phyloP scores from a whole-genome alignment of 2,329 filamentous ascomycete genomes.

The Pseudocercospora cruenta region DNA sequence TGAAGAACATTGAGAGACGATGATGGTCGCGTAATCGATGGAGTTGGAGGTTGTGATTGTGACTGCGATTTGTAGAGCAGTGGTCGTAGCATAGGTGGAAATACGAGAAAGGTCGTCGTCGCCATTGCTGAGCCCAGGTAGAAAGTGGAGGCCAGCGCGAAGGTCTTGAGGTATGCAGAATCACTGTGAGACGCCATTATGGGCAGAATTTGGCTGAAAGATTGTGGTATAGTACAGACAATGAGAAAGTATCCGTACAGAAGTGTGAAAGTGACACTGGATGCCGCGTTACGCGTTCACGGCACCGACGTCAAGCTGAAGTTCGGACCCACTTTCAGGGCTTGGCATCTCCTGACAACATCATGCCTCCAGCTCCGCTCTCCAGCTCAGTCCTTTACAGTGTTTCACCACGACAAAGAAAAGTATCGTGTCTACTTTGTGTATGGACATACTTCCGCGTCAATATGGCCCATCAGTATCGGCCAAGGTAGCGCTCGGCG shows the following conservation, averaged over 20 bases:
- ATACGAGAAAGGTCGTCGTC: conserved; percentile 24
- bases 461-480: too few species aligned
- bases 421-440: too few species aligned
- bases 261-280: neutral
- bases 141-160: conserved; percentile 25
- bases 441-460: too few species aligned
- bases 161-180: conserved; percentile 13
- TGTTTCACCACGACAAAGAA: too few species aligned
- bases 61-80: conserved; percentile 12
- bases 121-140: conserved; percentile 20
- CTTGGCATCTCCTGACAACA: neutral
- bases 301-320: neutral
- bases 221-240: neutral
- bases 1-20: conserved; percentile 22
- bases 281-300: neutral
- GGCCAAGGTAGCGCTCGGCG: too few species aligned
- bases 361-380: too few species aligned
- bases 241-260: neutral
- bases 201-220: neutral
- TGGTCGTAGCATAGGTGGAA: conserved; percentile 28
- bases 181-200: conserved; percentile 2
- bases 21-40: conserved; percentile 5
- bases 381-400: too few species aligned
- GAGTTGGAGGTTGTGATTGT: neutral
- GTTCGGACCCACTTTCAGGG: neutral